Percentiles rank a stretch among this genome's conserved stretches.
These are phyloP conservation scores for Anthracocystis walkeri DNA, from an alignment of 1,284 basidiomycete genomes.

Conservation along the genomic window DNA sequence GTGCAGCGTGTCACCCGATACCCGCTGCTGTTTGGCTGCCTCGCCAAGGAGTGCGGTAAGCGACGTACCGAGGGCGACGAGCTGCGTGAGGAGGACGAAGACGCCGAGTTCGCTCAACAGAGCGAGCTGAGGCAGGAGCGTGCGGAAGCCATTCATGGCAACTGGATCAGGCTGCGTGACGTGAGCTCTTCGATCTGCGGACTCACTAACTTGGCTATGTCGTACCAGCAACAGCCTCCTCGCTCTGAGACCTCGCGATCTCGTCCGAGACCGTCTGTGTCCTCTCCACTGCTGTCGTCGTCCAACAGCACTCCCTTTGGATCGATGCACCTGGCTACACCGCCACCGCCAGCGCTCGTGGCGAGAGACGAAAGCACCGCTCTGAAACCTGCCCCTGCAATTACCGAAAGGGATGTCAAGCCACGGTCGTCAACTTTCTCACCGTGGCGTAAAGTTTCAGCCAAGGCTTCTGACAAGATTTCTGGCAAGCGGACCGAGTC, in stretches of 20 bases:
- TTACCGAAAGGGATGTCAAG: background rate
- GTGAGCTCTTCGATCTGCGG: slow-evolving; percentile 20
- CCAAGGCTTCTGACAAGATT: background rate
- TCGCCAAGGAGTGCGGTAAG: slow-evolving; percentile 26
- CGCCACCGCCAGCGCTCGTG: slow-evolving; percentile 14
- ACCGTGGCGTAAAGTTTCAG: slow-evolving; percentile 1
- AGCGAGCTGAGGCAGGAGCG: slow-evolving; percentile 12
- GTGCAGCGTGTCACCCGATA: slow-evolving; percentile 28
- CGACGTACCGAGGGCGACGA: slow-evolving; percentile 11
- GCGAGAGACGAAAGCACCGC: background rate
- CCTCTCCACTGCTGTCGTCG: slow-evolving; percentile 6
- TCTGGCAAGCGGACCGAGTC: background rate
- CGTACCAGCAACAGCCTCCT: slow-evolving; percentile 18
- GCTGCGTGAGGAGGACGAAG: slow-evolving; percentile 22
- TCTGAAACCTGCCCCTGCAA: background rate
- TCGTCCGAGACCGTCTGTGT: slow-evolving; percentile 5
- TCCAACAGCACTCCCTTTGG: background rate
- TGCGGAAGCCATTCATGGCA: slow-evolving; percentile 10
- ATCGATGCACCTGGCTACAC: background rate
- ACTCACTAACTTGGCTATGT: slow-evolving; percentile 29
- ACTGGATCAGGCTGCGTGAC: slow-evolving; percentile 18
- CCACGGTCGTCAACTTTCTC: background rate
- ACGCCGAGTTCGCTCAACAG: background rate
- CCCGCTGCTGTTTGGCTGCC: slow-evolving; percentile 26
- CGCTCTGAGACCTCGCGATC: background rate